Evolutionary conservation across 2,329 filamentous ascomycete species (phyloP).

Genomic region (Neodidymelliopsis sp.): DNA sequence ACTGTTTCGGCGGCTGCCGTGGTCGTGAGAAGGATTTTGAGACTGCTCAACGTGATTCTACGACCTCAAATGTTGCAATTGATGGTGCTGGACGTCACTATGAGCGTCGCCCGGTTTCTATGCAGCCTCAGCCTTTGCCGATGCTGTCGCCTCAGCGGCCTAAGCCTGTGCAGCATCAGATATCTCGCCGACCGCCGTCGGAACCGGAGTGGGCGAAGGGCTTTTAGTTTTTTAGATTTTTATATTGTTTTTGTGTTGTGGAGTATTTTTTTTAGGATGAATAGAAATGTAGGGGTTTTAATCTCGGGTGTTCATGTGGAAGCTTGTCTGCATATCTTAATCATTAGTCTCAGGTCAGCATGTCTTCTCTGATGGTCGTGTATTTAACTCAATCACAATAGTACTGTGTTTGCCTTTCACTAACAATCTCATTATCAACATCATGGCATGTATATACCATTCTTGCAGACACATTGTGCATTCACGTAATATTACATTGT

Average conservation of each 20-base stretch:
- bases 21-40: not conserved
- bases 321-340: too few relatives aligned
- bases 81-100: slow-evolving; percentile 5
- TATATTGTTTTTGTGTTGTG: too few relatives aligned
- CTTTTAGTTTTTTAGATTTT: not conserved
- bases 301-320: too few relatives aligned
- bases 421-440: too few relatives aligned
- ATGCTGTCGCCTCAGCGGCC: not conserved
- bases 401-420: too few relatives aligned
- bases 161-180: not conserved
- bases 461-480: not conserved
- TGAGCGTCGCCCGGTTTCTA: not conserved
- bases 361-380: too few relatives aligned
- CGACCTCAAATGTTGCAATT: not conserved
- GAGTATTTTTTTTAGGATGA: too few relatives aligned
- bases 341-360: too few relatives aligned
- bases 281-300: too few relatives aligned
- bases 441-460: too few relatives aligned
- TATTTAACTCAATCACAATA: too few relatives aligned
- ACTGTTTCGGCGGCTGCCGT: not conserved
- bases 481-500: not conserved
- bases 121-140: not conserved
- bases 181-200: not conserved
- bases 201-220: not conserved
- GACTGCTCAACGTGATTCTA: not conserved